Conservation (phyloP, 345 rosid species). For the Isatis tinctoria region DNA sequence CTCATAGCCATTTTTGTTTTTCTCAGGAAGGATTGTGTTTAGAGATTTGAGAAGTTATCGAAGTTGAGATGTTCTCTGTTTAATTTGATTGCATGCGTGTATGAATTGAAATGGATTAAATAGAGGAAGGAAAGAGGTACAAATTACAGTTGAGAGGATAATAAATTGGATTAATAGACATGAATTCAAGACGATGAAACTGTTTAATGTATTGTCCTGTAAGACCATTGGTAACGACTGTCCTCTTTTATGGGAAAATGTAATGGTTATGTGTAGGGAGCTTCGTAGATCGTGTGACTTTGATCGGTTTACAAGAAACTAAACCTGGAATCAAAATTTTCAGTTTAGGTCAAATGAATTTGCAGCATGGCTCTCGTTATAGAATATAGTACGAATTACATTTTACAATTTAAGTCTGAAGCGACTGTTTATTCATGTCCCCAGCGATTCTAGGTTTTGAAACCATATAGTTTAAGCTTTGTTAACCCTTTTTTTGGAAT, state of each 20-base stretch:
- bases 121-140: not conserved
- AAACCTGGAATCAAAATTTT: not conserved
- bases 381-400: not conserved
- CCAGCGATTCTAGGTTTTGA: not conserved
- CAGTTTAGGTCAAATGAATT: not conserved
- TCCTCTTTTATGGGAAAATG: not conserved
- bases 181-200: not conserved
- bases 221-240: slow-evolving; percentile 15
- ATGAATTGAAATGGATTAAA: slow-evolving; percentile 10
- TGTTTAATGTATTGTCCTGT: slow-evolving; percentile 12
- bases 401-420: not conserved
- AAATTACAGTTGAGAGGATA: slow-evolving; percentile 23
- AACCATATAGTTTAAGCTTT: no score
- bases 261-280: not conserved
- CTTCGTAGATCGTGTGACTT: not conserved
- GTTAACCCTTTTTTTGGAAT: not conserved
- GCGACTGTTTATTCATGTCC: not conserved
- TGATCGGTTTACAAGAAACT: not conserved
- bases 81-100: not conserved
- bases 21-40: not conserved
- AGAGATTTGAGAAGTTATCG: not conserved
- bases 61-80: not conserved
- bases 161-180: slow-evolving; percentile 17
- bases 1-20: slow-evolving; percentile 1
- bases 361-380: not conserved